These are phyloP conservation scores for Geosmithia putterillii DNA, from an alignment of 2,329 filamentous ascomycete genomes.

Conservation along the genomic window DNA sequence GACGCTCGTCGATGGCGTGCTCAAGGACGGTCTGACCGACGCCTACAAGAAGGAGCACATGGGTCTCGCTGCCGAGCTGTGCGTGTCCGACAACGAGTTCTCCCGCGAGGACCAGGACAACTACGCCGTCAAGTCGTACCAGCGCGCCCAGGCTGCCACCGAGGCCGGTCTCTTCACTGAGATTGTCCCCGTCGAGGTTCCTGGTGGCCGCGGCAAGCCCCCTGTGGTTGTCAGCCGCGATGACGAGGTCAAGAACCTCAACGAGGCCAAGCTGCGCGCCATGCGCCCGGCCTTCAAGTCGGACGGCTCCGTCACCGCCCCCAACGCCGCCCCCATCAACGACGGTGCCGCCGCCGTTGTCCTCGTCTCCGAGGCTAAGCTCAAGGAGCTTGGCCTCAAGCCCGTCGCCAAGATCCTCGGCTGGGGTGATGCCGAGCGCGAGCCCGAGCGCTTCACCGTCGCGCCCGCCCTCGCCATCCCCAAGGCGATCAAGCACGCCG, in stretches of 20 bases:
- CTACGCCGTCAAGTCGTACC: slow-evolving; percentile 90
- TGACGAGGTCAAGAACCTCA: slow-evolving; percentile 93
- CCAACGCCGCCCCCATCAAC: slow-evolving; percentile 92
- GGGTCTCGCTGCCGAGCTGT: slow-evolving; percentile 88
- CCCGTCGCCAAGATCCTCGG: slow-evolving; percentile 94
- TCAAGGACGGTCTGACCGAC: slow-evolving; percentile 91
- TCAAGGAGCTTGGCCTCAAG: slow-evolving; percentile 83
- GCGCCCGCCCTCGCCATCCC: slow-evolving; percentile 88
- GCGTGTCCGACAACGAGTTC: slow-evolving; percentile 71
- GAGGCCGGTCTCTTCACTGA: slow-evolving; percentile 76
- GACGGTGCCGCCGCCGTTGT: slow-evolving; percentile 89
- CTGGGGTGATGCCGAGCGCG: slow-evolving; percentile 88
- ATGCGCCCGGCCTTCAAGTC: slow-evolving; percentile 78
- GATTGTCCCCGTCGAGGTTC: slow-evolving; percentile 82
- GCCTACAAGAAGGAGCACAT: slow-evolving; percentile 96
- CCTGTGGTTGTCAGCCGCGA: slow-evolving; percentile 68
- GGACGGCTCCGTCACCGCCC: slow-evolving; percentile 84
- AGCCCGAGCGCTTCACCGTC: slow-evolving; percentile 91
- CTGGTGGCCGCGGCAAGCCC: slow-evolving; percentile 83
- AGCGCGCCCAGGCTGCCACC: slow-evolving; percentile 80
- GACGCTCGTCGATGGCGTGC: slow-evolving; percentile 75
- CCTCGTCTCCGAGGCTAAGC: slow-evolving; percentile 84
- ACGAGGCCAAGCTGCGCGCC: slow-evolving; percentile 67
- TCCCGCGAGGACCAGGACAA: slow-evolving; percentile 81
- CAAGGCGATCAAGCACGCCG: slow-evolving; percentile 93